Conservation (phyloP, 768 basidiomycete species). For the Pulveroboletus sp. region DNA sequence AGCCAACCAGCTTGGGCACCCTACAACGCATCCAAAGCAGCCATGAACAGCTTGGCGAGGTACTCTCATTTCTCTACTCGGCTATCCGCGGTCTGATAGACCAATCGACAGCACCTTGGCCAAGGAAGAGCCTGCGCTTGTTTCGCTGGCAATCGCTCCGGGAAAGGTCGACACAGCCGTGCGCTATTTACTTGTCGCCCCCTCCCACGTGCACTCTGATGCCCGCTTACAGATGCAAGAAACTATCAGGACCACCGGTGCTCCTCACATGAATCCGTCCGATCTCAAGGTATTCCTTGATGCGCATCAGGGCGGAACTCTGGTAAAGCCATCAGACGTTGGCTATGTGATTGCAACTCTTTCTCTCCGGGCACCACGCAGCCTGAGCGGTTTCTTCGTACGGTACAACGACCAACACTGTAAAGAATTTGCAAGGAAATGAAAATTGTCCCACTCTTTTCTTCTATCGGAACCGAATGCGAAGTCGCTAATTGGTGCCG, state of each 20-base stretch:
- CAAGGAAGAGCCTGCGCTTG: conserved; percentile 76
- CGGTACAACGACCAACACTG: conserved; percentile 78
- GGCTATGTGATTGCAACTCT: conserved; percentile 80
- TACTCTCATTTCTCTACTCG: conserved; percentile 25
- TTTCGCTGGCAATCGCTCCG: conserved; percentile 77
- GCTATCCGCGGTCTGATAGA: conserved; percentile 2
- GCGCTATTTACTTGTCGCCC: conserved; percentile 24
- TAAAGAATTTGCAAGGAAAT: conserved; percentile 45
- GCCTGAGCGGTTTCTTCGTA: conserved; percentile 74
- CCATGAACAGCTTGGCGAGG: conserved; percentile 85
- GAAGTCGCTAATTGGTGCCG: conserved; percentile 12
- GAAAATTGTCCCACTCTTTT: conserved; percentile 6
- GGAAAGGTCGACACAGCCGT: conserved; percentile 86
- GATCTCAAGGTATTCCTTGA: conserved; percentile 60
- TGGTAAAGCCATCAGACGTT: conserved; percentile 71
- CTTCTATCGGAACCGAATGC: conserved; percentile 14
- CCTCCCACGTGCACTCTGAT: background rate
- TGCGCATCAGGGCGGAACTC: conserved; percentile 58
- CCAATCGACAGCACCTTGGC: conserved; percentile 63
- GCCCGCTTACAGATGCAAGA: conserved; percentile 63
- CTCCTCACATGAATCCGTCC: conserved; percentile 48
- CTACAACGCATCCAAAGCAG: conserved; percentile 84
- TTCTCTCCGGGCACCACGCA: conserved; percentile 58
- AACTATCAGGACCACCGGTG: conserved; percentile 48
- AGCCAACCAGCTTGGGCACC: conserved; percentile 72